These are phyloP conservation scores for Biscutella auriculata DNA, from an alignment of 441 rosid species.

Conservation along the genomic window DNA sequence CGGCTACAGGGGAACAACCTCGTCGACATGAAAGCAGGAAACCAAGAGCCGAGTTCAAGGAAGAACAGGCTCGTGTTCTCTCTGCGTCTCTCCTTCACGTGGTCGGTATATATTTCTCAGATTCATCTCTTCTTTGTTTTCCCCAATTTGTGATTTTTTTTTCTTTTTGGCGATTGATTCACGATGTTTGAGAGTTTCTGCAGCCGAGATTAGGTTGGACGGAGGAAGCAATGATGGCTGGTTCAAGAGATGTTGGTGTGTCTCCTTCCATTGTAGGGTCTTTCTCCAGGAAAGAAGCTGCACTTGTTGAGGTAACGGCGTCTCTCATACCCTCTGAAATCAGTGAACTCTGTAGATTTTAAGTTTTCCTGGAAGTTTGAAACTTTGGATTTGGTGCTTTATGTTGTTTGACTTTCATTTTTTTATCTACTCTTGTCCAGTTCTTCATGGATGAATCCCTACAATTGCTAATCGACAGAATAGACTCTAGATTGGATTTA, in stretches of 20 bases:
- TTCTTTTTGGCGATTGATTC: neutral
- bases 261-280: constrained; percentile 79
- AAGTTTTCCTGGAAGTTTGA: neutral
- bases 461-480: constrained; percentile 54
- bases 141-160: neutral
- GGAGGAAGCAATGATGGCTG: constrained; percentile 78
- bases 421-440: constrained; percentile 27
- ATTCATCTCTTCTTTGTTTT: constrained; percentile 1
- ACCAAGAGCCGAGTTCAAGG: constrained; percentile 44
- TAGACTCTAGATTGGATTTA: constrained; percentile 52
- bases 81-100: constrained; percentile 69
- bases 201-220: constrained; percentile 69
- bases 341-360: neutral
- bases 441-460: constrained; percentile 86
- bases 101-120: constrained; percentile 26
- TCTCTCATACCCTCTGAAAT: neutral
- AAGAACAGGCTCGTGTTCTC: constrained; percentile 73
- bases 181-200: neutral
- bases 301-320: constrained; percentile 58
- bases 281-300: constrained; percentile 75
- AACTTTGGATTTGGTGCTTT: neutral
- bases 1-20: constrained; percentile 29
- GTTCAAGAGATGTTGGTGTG: constrained; percentile 72
- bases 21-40: constrained; percentile 29
- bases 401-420: neutral